Base-by-base conservation (phyloP, 2,329 filamentous ascomycete species). In the Stromatinia cepivora region DNA sequence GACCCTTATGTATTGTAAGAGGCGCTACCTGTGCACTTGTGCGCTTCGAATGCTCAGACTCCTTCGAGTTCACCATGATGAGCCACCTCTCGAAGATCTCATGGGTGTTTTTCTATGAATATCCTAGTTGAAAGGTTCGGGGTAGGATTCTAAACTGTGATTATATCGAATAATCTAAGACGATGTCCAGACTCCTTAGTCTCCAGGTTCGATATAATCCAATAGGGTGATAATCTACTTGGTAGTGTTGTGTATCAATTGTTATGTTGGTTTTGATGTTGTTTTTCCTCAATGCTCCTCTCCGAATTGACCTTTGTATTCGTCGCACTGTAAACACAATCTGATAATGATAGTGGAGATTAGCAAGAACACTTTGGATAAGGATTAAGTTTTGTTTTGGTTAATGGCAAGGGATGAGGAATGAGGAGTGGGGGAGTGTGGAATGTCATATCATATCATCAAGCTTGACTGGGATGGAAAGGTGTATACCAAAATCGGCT, bases 1-100 rank as follows among this genome's bases (percentile, higher is more conserved):
- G 75, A 75, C 78, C 76, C 77, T 86, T 87, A 61, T 83, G 79
- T 71, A 88, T 83, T 64, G 83, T 77, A 70, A 89, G 81, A 70
- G 87, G 87, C 77, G 87, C 87, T 80, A 88, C 86, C 77, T 87
- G 84, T 66, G 87, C 82, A 81, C 86, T 88, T 78, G 85, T 82
- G 79, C 86, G 83, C 79, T 70, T 62, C 52, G 69, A 70, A 59
- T 72, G 68, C 57, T 77, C 73, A 71, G 65, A 72, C 70, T 74
- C 76, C 73, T 67, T 77, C 46, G 61, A 28, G n/a, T 64, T 64
- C 77, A 77, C 76, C 77, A 78, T 77, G 70, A 72, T 78, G 73
- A 72, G 70, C 39, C 31, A 22, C 42, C 59, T 48, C 13, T 54
- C 31, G 17, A 57, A 58, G 61, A 58, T 69, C 52, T 34, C 59